Evolutionary conservation across 371 early-diverging fungal genomes (phyloP).

Genomic region (Dipsacomyces acuminosporus): DNA sequence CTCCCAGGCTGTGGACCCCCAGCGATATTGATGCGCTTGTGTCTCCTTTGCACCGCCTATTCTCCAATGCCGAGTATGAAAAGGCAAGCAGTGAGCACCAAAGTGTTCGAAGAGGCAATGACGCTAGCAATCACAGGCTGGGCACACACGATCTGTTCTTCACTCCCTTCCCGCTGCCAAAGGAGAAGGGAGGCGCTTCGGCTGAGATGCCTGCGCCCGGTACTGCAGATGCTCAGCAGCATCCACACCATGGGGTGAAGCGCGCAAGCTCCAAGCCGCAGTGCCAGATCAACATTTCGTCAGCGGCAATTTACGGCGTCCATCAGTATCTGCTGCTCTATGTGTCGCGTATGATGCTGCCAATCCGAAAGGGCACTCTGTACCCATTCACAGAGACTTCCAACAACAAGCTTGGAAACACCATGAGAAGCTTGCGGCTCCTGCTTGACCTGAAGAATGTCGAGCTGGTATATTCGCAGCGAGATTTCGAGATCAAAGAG

Average conservation of each 20-base stretch:
- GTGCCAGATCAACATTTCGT: conserved; percentile 37
- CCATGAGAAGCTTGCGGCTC: conserved; percentile 43
- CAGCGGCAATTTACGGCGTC: conserved; percentile 29
- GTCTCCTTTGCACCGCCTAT: conserved; percentile 38
- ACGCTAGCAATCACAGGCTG: not conserved
- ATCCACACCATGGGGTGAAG: not conserved
- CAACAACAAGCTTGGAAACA: conserved; percentile 49
- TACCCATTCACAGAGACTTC: conserved; percentile 45
- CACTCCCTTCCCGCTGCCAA: conserved; percentile 15
- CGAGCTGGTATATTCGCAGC: conserved; percentile 47
- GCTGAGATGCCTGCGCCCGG: not conserved
- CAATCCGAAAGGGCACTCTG: conserved; percentile 46
- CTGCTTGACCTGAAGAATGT: conserved; percentile 43
- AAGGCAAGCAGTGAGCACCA: too few relatives aligned
- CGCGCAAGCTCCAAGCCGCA: conserved; percentile 12
- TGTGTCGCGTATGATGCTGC: conserved; percentile 48
- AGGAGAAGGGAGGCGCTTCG: not conserved
- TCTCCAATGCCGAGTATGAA: conserved; percentile 1
- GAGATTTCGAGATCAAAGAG: conserved; percentile 47
- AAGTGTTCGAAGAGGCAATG: too few relatives aligned
- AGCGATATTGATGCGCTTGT: conserved; percentile 31
- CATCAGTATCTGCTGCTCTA: conserved; percentile 36
- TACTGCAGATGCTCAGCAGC: conserved; percentile 2
- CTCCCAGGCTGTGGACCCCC: conserved; percentile 16
- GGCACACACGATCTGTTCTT: conserved; percentile 33